Percentiles rank a stretch among this genome's conserved stretches.
phyloP scores from a whole-genome alignment of 495 filamentous ascomycete genomes.

The Aspergillus biplanus region DNA sequence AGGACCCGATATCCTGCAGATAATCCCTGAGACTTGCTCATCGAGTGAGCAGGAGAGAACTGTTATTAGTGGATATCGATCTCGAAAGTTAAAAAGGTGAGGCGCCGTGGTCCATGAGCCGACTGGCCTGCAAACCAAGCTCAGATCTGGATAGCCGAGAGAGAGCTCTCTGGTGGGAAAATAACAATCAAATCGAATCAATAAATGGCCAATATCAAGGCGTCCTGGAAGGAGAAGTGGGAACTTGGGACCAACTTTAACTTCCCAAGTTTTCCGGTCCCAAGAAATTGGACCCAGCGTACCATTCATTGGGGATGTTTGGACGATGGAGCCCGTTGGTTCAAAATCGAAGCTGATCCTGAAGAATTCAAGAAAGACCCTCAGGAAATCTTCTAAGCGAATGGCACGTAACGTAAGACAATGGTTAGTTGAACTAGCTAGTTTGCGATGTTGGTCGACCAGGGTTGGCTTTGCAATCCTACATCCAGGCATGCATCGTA shows the following conservation, averaged over 20 bases:
- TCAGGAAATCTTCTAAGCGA: background rate
- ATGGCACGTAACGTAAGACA: background rate
- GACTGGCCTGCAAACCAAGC: background rate
- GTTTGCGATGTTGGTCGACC: no score
- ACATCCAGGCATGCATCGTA: no score
- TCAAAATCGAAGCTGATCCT: background rate
- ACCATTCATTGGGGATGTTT: background rate
- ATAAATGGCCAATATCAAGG: background rate
- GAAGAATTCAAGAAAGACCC: background rate
- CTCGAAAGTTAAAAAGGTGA: background rate
- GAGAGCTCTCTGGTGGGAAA: background rate
- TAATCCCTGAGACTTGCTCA: background rate
- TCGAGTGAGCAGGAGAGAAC: background rate
- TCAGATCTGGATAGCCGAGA: background rate
- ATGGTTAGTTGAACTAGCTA: background rate
- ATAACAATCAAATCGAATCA: no score
- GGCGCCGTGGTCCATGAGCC: background rate
- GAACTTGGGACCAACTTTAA: background rate
- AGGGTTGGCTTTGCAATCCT: no score
- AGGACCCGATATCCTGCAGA: background rate
- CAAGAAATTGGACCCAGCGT: background rate
- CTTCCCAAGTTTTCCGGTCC: conserved; percentile 1
- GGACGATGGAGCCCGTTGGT: conserved; percentile 3
- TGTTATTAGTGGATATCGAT: background rate
- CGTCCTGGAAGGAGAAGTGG: conserved; percentile 1